Conservation (phyloP, 305 asterid species). For the Withania somnifera region DNA sequence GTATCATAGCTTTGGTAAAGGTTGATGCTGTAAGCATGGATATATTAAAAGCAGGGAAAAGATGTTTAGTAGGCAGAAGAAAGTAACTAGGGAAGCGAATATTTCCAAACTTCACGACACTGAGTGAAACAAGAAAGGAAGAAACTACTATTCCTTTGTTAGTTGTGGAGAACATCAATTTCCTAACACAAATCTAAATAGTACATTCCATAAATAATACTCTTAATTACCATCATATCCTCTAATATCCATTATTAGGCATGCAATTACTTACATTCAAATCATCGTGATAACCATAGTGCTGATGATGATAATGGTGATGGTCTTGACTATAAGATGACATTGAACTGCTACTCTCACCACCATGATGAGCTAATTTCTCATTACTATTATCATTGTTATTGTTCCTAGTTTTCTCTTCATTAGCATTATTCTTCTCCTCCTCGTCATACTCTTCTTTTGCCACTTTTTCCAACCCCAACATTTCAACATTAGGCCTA, state of each 20-base stretch:
- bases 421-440: constrained; percentile 17
- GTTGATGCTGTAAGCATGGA: neutral
- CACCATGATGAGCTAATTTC: constrained; percentile 11
- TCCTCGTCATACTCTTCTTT: constrained; percentile 50
- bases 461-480: constrained; percentile 31
- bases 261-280: constrained; percentile 58
- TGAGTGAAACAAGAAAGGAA: neutral
- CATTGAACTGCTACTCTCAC: constrained; percentile 34
- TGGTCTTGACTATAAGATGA: constrained; percentile 32
- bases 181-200: neutral
- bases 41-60: neutral
- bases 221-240: neutral
- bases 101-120: neutral
- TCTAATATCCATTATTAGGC: constrained; percentile 29
- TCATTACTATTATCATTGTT: neutral
- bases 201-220: neutral
- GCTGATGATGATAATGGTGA: constrained; percentile 28
- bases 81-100: neutral
- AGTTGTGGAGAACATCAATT: neutral
- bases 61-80: neutral
- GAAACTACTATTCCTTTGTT: neutral
- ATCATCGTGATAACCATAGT: constrained; percentile 48
- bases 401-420: neutral
- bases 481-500: constrained; percentile 27
- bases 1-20: neutral